phyloP scores from a whole-genome alignment of 164 flowering plant species.

The Akebia trifoliata region DNA sequence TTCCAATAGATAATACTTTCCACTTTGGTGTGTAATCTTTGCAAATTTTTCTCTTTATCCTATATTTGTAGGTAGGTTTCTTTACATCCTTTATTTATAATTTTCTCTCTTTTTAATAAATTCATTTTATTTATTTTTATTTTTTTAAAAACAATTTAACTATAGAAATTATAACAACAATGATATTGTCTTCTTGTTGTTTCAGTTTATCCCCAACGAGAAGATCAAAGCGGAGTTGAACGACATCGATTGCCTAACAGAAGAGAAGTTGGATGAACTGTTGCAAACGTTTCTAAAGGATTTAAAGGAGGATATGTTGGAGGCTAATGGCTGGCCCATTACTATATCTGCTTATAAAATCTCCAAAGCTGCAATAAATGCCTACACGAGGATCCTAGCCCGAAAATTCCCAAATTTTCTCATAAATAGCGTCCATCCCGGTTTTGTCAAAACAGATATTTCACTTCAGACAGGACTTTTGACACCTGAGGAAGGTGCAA shows the following conservation, averaged over 20 bases:
- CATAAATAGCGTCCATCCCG: conserved; percentile 2
- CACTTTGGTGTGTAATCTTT: no score
- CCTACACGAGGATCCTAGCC: conserved; percentile 15
- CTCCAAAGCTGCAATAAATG: conserved; percentile 6
- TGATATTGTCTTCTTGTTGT: not conserved
- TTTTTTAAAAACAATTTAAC: not conserved
- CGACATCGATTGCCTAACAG: conserved; percentile 1
- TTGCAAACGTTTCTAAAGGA: not conserved
- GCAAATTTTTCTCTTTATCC: no score
- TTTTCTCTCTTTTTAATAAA: no score
- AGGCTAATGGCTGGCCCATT: conserved; percentile 6
- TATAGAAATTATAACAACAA: not conserved
- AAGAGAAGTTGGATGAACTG: not conserved
- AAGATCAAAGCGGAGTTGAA: not conserved
- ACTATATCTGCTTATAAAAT: not conserved
- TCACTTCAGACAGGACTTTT: not conserved
- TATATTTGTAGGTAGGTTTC: no score
- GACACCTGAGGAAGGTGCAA: conserved; percentile 10
- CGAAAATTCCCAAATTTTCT: conserved; percentile 1
- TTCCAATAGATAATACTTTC: no score
- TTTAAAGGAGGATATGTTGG: not conserved
- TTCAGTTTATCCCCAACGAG: conserved; percentile 2
- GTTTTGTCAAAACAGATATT: conserved; percentile 4
- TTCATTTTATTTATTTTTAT: no score
- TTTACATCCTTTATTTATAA: no score